phyloP scores from a whole-genome alignment of 2,329 filamentous ascomycete genomes.

The Huntiella abstrusa region DNA sequence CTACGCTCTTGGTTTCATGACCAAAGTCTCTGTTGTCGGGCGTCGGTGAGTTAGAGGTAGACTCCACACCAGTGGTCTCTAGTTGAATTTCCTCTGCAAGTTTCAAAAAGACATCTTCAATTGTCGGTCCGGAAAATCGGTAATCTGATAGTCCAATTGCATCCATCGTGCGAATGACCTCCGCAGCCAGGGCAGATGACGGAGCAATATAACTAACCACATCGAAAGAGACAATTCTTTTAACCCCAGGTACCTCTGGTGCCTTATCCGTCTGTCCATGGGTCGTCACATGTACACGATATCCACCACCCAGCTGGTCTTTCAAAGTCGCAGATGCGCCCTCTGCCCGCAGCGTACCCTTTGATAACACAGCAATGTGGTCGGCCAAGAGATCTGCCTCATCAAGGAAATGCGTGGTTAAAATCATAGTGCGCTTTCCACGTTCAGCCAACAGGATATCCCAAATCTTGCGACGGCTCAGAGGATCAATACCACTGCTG shows the following conservation, averaged over 20 bases:
- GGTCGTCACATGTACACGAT: constrained; percentile 54
- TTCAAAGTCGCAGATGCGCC: constrained; percentile 79
- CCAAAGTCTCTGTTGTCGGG: constrained; percentile 13
- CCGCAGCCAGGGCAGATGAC: constrained; percentile 49
- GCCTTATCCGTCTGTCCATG: constrained; percentile 14
- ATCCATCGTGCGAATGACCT: constrained; percentile 53
- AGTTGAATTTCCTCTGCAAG: constrained; percentile 57
- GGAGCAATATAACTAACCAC: constrained; percentile 54
- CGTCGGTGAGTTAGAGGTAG: constrained; percentile 16
- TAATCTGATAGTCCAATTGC: constrained; percentile 51
- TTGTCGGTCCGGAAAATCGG: constrained; percentile 70
- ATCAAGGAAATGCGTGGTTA: constrained; percentile 88
- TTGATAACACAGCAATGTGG: constrained; percentile 73
- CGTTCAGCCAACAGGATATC: constrained; percentile 77
- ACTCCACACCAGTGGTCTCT: constrained; percentile 4
- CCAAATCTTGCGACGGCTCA: constrained; percentile 81
- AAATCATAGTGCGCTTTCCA: constrained; percentile 60
- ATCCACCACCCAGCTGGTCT: constrained; percentile 62
- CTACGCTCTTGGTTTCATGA: neutral
- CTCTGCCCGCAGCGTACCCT: constrained; percentile 61
- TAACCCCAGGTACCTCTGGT: constrained; percentile 34
- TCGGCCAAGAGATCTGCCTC: constrained; percentile 82
- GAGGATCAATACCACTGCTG: constrained; percentile 68
- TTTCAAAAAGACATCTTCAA: constrained; percentile 82
- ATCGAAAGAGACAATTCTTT: constrained; percentile 44